Base-by-base conservation (phyloP, 2,329 filamentous ascomycete species). In the Xylariales sp. region DNA sequence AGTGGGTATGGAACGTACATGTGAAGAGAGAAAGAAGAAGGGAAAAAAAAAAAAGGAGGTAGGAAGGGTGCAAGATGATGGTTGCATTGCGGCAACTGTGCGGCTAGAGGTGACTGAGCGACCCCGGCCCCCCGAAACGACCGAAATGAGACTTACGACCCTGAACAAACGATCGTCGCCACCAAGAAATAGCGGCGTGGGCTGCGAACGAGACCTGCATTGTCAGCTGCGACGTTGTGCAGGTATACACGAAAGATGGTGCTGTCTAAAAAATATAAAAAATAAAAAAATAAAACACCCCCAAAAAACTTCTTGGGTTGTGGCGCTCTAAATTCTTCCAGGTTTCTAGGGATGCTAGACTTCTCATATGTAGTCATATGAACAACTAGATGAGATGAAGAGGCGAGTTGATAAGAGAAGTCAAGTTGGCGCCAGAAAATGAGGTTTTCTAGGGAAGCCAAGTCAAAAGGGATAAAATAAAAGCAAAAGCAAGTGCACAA, bases 81-180 rank as follows among this genome's bases (percentile, higher is more conserved):
- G 65, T 57, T 64, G 69, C 62, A 68, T 66, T 67, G 62, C 32
- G 52, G 55, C 16, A 63, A 46, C 61, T 68, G 49, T 71, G 75
- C 71, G 71, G 69, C 72, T 68, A 69, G 68, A 64, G 67, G 54
- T 54, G 45, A 65, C 50, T 62, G 56, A 66, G 43, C 43, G 52
- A 65, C 53, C 72, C 65, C 67, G 68, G 70, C 63, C 72, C 68
- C 68, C 75, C 75, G 74, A 76, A 75, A 73, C 74, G 70, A 72
- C 73, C 74, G 75, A 77, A 74, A 76, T 77, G 74, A 77, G 73
- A 75, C 73, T 68, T 74, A 67, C 64, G 68, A 75, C 69, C 68
- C 69, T 73, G 70, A 70, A 72, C 68, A 69, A 64, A 71, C 60
- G 75, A 77, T 75, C 74, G 67, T 69, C 71, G 67, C 62, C 70